Conservation (phyloP, 768 basidiomycete genomes). For the Trametes elegans region DNA sequence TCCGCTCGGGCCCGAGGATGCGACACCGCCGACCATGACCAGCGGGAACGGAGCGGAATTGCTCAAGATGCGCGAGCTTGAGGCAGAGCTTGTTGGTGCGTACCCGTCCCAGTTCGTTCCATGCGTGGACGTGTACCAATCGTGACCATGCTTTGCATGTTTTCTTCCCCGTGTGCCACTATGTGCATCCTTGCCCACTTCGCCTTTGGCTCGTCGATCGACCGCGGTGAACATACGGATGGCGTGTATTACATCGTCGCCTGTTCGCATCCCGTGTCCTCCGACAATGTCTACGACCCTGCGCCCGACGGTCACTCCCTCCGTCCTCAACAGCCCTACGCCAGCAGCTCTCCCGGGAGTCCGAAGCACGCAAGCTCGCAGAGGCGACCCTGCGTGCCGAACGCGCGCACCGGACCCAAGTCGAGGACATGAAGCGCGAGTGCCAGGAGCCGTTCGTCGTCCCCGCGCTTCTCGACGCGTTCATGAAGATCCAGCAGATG, state of each 20-base stretch:
- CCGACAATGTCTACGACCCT: too few relatives aligned
- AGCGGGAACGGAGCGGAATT: background rate
- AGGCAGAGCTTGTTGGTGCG: conserved; percentile 21
- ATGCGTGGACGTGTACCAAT: background rate
- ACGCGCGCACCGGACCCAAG: conserved; percentile 22
- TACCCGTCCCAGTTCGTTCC: background rate
- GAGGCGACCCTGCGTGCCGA: conserved; percentile 25
- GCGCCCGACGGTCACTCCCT: too few relatives aligned
- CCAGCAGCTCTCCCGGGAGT: conserved; percentile 20
- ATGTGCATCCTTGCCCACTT: background rate
- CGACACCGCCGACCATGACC: conserved; percentile 8
- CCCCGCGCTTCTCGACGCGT: conserved; percentile 33
- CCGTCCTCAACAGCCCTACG: conserved; percentile 19
- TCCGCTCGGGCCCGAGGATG: conserved; percentile 9
- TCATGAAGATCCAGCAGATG: conserved; percentile 28
- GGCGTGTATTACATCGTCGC: too few relatives aligned
- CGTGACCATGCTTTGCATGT: background rate
- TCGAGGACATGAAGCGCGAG: conserved; percentile 30
- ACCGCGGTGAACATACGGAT: too few relatives aligned
- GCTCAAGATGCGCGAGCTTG: conserved; percentile 7
- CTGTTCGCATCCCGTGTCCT: too few relatives aligned
- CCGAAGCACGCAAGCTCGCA: conserved; percentile 20
- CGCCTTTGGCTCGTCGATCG: too few relatives aligned
- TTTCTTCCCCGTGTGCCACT: background rate
- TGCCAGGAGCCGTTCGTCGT: conserved; percentile 29